Evolutionary conservation across 495 filamentous ascomycete species (phyloP).

Genomic region (Neurospora pannonica): DNA sequence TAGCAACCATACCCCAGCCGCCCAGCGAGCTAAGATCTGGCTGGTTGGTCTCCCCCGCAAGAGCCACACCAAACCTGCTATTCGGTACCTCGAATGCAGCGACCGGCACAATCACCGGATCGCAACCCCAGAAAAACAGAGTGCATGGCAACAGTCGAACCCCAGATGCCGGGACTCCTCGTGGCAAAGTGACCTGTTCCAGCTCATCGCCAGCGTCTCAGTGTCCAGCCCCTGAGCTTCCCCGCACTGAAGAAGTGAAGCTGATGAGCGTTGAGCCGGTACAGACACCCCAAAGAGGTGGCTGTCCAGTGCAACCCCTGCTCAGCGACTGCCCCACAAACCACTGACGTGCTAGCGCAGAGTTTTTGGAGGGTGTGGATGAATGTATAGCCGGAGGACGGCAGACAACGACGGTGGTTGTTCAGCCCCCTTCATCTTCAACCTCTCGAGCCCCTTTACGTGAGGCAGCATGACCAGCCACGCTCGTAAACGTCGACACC

Average conservation of each 20-base stretch:
- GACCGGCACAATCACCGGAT: neutral
- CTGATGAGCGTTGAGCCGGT: neutral
- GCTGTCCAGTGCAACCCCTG: neutral
- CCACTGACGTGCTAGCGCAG: neutral
- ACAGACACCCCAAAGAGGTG: neutral
- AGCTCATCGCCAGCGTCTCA: neutral
- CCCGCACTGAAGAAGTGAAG: neutral
- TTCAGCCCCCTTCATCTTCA: neutral
- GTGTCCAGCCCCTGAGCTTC: neutral
- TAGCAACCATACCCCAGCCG: neutral
- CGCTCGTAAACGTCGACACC: neutral
- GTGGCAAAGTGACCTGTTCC: neutral
- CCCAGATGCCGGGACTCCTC: neutral
- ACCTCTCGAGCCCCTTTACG: neutral
- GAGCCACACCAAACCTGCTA: neutral
- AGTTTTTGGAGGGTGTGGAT: neutral
- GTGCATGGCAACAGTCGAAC: neutral
- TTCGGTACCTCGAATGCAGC: neutral
- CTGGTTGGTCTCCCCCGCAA: neutral
- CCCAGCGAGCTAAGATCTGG: conserved; percentile 2
- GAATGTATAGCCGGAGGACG: neutral
- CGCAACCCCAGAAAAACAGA: neutral
- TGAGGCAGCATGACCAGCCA: neutral
- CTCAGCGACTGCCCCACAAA: neutral
- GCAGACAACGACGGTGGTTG: neutral